These are phyloP conservation scores for Hyphopichia fennica DNA, from an alignment of 1,139 yeast genomes.

Conservation along the genomic window DNA sequence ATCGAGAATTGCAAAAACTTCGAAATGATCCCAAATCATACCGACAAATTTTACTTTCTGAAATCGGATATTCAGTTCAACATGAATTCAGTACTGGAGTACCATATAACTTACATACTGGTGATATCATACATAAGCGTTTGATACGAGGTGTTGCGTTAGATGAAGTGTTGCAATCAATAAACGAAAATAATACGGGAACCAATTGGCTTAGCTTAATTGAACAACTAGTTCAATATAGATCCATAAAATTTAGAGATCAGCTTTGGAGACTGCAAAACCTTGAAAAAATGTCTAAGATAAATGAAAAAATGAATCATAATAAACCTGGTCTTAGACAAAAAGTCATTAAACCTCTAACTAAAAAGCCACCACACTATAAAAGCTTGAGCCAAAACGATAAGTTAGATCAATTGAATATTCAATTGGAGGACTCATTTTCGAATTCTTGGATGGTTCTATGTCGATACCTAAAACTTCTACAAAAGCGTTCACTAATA, in stretches of 20 bases:
- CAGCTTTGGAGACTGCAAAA: conserved; percentile 1
- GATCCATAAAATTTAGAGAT: neutral
- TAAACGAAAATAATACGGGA: neutral
- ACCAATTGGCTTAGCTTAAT: neutral
- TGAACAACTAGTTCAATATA: neutral
- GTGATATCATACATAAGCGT: conserved; percentile 4
- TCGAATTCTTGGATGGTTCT: conserved; percentile 9
- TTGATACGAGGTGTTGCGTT: conserved; percentile 11
- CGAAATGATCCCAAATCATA: conserved; percentile 11
- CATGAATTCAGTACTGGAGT: conserved; percentile 15
- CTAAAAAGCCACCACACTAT: neutral
- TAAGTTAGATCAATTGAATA: conserved; percentile 9
- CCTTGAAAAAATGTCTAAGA: neutral
- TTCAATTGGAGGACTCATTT: conserved; percentile 6
- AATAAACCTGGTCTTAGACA: conserved; percentile 3
- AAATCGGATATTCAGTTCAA: conserved; percentile 16
- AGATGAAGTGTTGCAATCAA: conserved; percentile 3
- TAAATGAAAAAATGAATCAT: conserved; percentile 1
- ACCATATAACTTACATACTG: neutral
- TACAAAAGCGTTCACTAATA: conserved; percentile 24
- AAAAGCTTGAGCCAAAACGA: conserved; percentile 7
- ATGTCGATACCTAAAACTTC: conserved; percentile 27
- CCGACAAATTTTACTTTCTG: conserved; percentile 12
- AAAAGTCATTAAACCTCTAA: no score
- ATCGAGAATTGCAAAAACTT: conserved; percentile 6